phyloP scores from a whole-genome alignment of 352 stramenopile genomes.

The Elongisporangium prolatum region DNA sequence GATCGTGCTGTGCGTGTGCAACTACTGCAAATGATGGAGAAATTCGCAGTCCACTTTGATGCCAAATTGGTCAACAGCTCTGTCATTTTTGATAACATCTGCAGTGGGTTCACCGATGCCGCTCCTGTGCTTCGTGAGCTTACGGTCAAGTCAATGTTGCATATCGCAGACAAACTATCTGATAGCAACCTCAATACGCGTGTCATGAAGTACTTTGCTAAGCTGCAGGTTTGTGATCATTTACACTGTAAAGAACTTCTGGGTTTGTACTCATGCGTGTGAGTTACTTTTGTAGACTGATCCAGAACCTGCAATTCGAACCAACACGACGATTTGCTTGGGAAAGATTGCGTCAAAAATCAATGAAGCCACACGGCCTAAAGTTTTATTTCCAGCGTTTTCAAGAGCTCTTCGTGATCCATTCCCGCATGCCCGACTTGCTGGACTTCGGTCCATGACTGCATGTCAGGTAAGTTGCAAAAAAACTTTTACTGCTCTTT shows the following conservation, averaged over 20 bases:
- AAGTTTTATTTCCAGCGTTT: slow-evolving; percentile 88
- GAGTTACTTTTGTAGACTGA: slow-evolving; percentile 46
- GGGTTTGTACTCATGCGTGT: neutral
- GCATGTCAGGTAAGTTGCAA: slow-evolving; percentile 61
- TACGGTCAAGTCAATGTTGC: slow-evolving; percentile 90
- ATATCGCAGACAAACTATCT: slow-evolving; percentile 88
- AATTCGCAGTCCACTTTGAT: slow-evolving; percentile 86
- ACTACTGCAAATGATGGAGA: slow-evolving; percentile 90
- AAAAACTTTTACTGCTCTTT: neutral
- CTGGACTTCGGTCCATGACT: slow-evolving; percentile 74
- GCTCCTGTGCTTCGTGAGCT: slow-evolving; percentile 86
- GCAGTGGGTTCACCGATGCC: slow-evolving; percentile 88
- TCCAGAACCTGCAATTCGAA: slow-evolving; percentile 88
- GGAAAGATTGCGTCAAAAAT: slow-evolving; percentile 86
- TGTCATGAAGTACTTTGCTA: slow-evolving; percentile 91
- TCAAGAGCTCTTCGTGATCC: slow-evolving; percentile 77
- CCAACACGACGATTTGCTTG: slow-evolving; percentile 92
- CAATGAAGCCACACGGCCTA: slow-evolving; percentile 80
- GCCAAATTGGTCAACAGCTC: slow-evolving; percentile 88
- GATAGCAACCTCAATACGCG: slow-evolving; percentile 90
- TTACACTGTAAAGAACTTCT: neutral
- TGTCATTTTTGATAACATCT: slow-evolving; percentile 89
- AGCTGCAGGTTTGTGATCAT: slow-evolving; percentile 63
- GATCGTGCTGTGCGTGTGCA: slow-evolving; percentile 88
- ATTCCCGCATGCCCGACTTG: slow-evolving; percentile 86